Evolutionary conservation across 2,329 filamentous ascomycete genomes (phyloP).

Genomic region (Penicillium brasilianum): DNA sequence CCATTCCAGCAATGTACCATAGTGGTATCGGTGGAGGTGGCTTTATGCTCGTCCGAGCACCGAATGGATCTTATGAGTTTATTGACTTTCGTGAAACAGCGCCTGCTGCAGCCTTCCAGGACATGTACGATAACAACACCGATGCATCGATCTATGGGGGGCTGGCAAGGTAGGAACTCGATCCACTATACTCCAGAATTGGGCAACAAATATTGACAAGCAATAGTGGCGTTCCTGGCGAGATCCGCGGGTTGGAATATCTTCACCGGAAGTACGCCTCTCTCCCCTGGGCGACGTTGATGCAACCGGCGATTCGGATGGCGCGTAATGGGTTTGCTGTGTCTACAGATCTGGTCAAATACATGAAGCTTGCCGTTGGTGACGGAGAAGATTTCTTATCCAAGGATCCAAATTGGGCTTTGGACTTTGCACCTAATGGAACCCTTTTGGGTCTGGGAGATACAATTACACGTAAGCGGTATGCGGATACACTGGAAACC

Average conservation of each 20-base stretch:
- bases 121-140: slow-evolving; percentile 81
- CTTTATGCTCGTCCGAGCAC: slow-evolving; percentile 79
- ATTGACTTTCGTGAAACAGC: slow-evolving; percentile 91
- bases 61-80: slow-evolving; percentile 77
- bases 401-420: slow-evolving; percentile 77
- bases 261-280: slow-evolving; percentile 68
- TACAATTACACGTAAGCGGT: slow-evolving; percentile 78
- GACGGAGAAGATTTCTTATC: slow-evolving; percentile 68
- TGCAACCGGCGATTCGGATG: slow-evolving; percentile 74
- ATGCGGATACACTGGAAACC: slow-evolving; percentile 76
- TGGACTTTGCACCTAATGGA: slow-evolving; percentile 87
- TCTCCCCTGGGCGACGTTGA: slow-evolving; percentile 72
- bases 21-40: slow-evolving; percentile 85
- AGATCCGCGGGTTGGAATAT: slow-evolving; percentile 76
- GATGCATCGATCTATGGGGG: slow-evolving; percentile 72
- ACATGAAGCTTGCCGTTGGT: slow-evolving; percentile 65
- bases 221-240: slow-evolving; percentile 60
- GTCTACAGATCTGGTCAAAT: slow-evolving; percentile 72
- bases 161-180: slow-evolving; percentile 60
- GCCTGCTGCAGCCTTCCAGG: slow-evolving; percentile 76
- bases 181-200: neutral
- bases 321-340: slow-evolving; percentile 77
- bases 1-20: slow-evolving; percentile 69
- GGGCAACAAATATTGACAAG: slow-evolving; percentile 4
- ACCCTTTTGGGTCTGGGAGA: slow-evolving; percentile 73